Evolutionary conservation across 805 yeast species (phyloP).

Genomic region (Candida awuae): DNA sequence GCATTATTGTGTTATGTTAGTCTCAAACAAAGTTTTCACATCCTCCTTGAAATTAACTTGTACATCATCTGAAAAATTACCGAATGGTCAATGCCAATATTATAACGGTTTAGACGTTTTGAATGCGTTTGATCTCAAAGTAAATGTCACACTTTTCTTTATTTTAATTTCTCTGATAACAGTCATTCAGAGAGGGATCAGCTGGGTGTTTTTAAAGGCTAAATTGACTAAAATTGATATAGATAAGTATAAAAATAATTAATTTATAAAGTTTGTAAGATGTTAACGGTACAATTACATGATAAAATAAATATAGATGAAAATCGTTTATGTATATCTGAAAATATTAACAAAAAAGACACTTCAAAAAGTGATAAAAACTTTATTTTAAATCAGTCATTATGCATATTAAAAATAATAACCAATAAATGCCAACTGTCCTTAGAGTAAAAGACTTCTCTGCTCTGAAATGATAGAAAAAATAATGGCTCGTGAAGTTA

Average conservation of each 20-base stretch:
- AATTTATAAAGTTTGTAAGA: no score
- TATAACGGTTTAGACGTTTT: slow-evolving; percentile 49
- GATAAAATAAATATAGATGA: no score
- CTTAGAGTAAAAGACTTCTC: no score
- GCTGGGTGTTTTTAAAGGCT: slow-evolving; percentile 25
- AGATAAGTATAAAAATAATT: slow-evolving; percentile 5
- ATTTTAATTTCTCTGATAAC: slow-evolving; percentile 34
- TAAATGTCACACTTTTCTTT: slow-evolving; percentile 31
- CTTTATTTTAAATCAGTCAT: no score
- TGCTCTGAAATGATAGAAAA: no score
- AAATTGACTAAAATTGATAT: slow-evolving; percentile 19
- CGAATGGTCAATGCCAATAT: slow-evolving; percentile 38
- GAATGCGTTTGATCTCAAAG: slow-evolving; percentile 39
- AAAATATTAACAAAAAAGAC: no score
- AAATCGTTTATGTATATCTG: no score
- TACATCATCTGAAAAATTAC: slow-evolving; percentile 17
- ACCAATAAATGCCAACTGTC: no score
- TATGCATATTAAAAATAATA: no score
- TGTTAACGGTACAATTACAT: no score
- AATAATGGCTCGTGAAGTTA: no score
- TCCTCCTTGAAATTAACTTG: slow-evolving; percentile 45
- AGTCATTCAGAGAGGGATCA: slow-evolving; percentile 35
- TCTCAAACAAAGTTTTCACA: slow-evolving; percentile 54
- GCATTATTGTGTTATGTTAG: slow-evolving; percentile 57
- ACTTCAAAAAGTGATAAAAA: no score